A percentile compares a stretch with the other conserved stretches of the same genome.
Evolutionary conservation across 2,329 filamentous ascomycete species (phyloP).

Genomic region (Ustilaginoidea virens): DNA sequence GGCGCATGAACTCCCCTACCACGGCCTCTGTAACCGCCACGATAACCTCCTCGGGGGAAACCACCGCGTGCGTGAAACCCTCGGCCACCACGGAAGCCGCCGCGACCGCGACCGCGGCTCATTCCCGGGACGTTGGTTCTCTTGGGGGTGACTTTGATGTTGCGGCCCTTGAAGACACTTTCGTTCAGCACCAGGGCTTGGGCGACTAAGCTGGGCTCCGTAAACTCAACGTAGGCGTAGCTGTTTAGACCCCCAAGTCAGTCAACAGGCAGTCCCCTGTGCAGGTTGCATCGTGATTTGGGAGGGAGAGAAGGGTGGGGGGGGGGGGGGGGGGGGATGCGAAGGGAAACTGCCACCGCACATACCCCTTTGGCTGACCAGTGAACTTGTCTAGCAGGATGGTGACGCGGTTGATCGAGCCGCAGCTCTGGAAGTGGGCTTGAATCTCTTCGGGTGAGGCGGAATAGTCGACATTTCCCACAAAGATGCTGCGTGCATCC

Average conservation of each 20-base stretch:
- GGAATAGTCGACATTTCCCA: constrained; percentile 96
- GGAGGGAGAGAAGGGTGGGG: too few species aligned
- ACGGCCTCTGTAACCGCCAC: constrained; percentile 52
- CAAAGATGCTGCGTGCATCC: constrained; percentile 90
- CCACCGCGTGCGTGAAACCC: constrained; percentile 39
- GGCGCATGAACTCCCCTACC: constrained; percentile 44
- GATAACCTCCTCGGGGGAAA: constrained; percentile 42
- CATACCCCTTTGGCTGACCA: constrained; percentile 93
- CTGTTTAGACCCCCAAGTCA: constrained; percentile 29
- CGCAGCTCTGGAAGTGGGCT: constrained; percentile 93
- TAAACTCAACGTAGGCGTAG: constrained; percentile 98
- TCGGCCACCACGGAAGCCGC: constrained; percentile 34
- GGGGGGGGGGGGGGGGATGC: too few species aligned
- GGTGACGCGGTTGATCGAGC: constrained; percentile 93
- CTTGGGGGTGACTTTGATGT: constrained; percentile 90
- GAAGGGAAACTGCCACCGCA: neutral
- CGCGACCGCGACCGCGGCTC: constrained; percentile 60
- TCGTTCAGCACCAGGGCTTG: constrained; percentile 93
- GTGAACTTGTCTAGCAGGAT: constrained; percentile 97
- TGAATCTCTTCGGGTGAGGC: constrained; percentile 93
- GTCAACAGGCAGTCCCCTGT: constrained; percentile 2
- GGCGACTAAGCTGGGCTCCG: constrained; percentile 81
- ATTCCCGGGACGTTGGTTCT: constrained; percentile 94
- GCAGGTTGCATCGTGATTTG: too few species aligned
- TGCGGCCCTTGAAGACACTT: constrained; percentile 85